Conservation (phyloP, 306 rosid genomes). For the Pterocarpus santalinus region DNA sequence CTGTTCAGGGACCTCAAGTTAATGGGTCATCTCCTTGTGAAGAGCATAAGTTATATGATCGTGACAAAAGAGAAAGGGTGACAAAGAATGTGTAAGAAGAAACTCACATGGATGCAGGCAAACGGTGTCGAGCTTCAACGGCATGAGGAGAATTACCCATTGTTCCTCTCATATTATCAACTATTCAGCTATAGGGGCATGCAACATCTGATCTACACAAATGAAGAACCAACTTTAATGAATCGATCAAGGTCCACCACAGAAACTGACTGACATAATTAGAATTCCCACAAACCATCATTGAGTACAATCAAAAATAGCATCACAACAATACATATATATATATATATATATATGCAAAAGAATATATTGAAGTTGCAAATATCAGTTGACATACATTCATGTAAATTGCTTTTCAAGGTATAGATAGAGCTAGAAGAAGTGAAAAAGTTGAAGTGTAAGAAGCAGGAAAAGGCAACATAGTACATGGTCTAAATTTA, state of each 20-base stretch:
- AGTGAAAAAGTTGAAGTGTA: slow-evolving; percentile 16
- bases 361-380: slow-evolving; percentile 15
- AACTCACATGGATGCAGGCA: slow-evolving; percentile 79
- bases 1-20: background rate
- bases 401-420: background rate
- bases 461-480: background rate
- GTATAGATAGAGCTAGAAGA: background rate
- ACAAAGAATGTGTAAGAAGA: background rate
- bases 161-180: slow-evolving; percentile 59
- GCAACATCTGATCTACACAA: slow-evolving; percentile 56
- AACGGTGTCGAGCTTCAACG: slow-evolving; percentile 71
- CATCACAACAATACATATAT: no score
- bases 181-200: slow-evolving; percentile 47
- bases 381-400: background rate
- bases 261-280: background rate
- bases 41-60: background rate
- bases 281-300: slow-evolving; percentile 16
- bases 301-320: background rate
- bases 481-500: slow-evolving; percentile 21
- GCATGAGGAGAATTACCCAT: slow-evolving; percentile 76
- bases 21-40: background rate
- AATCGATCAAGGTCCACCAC: background rate
- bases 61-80: background rate
- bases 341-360: no score
- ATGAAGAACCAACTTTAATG: background rate